Evolutionary conservation across 257 asterid species (phyloP), one percentile per base, ranked within the genome.

Genomic region (Penstemon davidsonii): DNA sequence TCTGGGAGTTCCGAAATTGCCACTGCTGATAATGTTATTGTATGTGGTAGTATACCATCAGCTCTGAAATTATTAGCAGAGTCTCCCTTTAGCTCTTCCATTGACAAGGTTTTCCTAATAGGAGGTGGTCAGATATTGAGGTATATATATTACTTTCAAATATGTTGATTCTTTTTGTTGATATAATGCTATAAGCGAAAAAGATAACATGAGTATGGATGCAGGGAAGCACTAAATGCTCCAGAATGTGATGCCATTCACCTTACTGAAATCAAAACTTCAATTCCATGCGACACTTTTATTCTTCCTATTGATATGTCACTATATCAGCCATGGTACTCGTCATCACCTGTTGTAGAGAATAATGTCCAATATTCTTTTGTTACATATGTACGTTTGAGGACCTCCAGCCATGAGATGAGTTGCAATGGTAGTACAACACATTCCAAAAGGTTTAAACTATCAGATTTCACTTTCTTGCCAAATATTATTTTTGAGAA

Each of bases 61-160:
- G 96, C 97, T 70, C 64, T 94, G 67, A 81, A 83, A 72, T 72
- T 88, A 60, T 76, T 94, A 66, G 89, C 95, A 47, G 87, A 82
- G 60, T 82, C 96, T 4, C 95, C 95, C 6, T 87, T 85, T 78
- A 69, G 76, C 67, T 44, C 62, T 7, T 84, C 89, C 37, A 73
- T 94, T 57, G 97, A 94, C 81, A 88, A 75, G 73, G 86, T 88
- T 79, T 94, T 94, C 76, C 75, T 94, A 71, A 94, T 91, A 45
- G 99, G 99, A 56, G 99, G 99, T 55, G 99, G 97, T 25, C 87
- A 91, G 85, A 88, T 91, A 73, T 83, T 91, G 80, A 83, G 90
- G 97, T 90, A 74, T 57, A 75, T 45, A 25, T 54, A 50, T 68
- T 13, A 5, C 39, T 66, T 25, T 62, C 60, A 56, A n/a, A 25